Evolutionary conservation across 2,329 filamentous ascomycete species (phyloP).

Genomic region (Acrocalymma vagum): DNA sequence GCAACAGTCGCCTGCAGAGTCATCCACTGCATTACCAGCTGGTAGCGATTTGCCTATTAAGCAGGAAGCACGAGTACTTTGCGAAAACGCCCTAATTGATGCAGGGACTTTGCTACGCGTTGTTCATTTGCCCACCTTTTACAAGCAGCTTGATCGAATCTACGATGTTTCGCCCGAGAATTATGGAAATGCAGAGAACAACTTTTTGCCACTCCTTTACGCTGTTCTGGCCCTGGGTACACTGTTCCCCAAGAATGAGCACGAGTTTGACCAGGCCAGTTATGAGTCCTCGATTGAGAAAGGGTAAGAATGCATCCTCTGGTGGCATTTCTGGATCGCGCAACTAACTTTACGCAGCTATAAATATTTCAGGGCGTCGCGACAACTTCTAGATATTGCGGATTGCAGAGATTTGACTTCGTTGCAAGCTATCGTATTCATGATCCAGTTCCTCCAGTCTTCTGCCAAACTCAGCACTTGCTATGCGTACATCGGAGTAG

Average conservation of each 20-base stretch:
- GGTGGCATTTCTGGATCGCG: no score
- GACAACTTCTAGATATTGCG: conserved; percentile 61
- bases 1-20: conserved; percentile 68
- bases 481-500: conserved; percentile 62
- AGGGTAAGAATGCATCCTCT: conserved; percentile 43
- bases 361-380: conserved; percentile 58
- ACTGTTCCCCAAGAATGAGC: conserved; percentile 54
- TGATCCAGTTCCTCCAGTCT: conserved; percentile 62
- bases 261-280: conserved; percentile 45
- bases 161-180: conserved; percentile 70
- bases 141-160: conserved; percentile 76
- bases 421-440: conserved; percentile 61
- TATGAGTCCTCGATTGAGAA: conserved; percentile 59
- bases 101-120: conserved; percentile 73
- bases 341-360: conserved; percentile 48
- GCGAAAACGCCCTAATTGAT: conserved; percentile 68
- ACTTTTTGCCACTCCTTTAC: conserved; percentile 58
- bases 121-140: conserved; percentile 84
- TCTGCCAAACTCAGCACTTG: conserved; percentile 62
- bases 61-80: conserved; percentile 64
- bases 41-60: conserved; percentile 72
- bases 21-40: conserved; percentile 41
- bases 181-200: conserved; percentile 55
- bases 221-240: conserved; percentile 58
- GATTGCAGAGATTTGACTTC: conserved; percentile 60